Conservation (phyloP, 2,329 filamentous ascomycete species). For the Neophaeococcomyces aloes region DNA sequence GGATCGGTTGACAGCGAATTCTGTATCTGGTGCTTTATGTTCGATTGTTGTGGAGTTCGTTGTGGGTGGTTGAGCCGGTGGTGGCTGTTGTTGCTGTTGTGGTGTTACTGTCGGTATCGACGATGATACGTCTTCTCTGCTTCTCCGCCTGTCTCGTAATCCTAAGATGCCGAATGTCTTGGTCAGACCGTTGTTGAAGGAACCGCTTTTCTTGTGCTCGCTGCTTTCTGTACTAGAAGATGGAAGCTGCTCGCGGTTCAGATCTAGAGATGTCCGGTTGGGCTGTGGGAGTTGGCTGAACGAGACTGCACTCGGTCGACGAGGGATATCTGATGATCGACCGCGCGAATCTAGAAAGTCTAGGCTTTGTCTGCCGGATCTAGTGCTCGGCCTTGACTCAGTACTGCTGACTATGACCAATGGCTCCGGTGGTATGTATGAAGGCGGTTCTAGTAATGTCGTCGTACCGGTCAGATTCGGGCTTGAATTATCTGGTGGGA, state of each 20-base stretch:
- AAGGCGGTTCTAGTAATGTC: constrained; percentile 12
- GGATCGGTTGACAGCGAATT: no score
- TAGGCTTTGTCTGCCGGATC: constrained; percentile 28
- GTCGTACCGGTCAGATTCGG: constrained; percentile 18
- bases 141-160: constrained; percentile 10
- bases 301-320: constrained; percentile 23
- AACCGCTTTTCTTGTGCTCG: constrained; percentile 4
- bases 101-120: constrained; percentile 19
- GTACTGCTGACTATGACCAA: constrained; percentile 15
- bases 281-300: constrained; percentile 18
- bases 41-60: constrained; percentile 21
- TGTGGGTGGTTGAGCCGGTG: no score
- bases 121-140: neutral
- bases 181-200: constrained; percentile 6
- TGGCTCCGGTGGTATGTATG: constrained; percentile 11
- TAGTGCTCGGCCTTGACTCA: constrained; percentile 5
- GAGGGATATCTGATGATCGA: constrained; percentile 12
- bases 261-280: neutral
- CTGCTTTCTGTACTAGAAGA: neutral
- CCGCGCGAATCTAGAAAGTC: constrained; percentile 26
- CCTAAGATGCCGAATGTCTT: constrained; percentile 5
- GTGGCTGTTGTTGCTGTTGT: constrained; percentile 15
- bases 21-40: no score
- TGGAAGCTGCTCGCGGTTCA: constrained; percentile 4
- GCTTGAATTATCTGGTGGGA: constrained; percentile 10